These are phyloP conservation scores for Phlegmacium glaucopus DNA, from an alignment of 768 basidiomycete species.

Conservation along the genomic window DNA sequence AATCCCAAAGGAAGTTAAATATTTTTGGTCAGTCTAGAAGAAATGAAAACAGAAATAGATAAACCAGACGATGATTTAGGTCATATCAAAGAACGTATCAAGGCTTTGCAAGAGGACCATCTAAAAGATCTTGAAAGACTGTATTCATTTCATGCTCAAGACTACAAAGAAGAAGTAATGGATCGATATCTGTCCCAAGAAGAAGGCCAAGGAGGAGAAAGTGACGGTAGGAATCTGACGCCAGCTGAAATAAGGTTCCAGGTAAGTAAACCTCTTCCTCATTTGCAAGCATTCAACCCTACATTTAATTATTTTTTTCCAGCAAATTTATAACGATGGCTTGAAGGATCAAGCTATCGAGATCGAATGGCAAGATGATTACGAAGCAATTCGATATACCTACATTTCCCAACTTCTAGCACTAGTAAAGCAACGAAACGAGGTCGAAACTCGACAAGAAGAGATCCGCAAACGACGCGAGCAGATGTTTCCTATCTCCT, in stretches of 20 bases:
- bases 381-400: conserved; percentile 26
- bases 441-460: conserved; percentile 19
- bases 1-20: not conserved
- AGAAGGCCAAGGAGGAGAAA: conserved; percentile 11
- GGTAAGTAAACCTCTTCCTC: not conserved
- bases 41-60: conserved; percentile 32
- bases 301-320: not conserved
- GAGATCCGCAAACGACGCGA: conserved; percentile 21
- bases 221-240: not conserved
- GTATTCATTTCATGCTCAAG: conserved; percentile 31
- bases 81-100: conserved; percentile 24
- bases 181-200: conserved; percentile 32
- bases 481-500: conserved; percentile 29
- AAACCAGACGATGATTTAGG: conserved; percentile 21
- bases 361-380: conserved; percentile 26
- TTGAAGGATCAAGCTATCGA: not conserved
- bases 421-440: conserved; percentile 14
- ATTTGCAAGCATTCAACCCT: not conserved
- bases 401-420: conserved; percentile 24
- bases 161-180: conserved; percentile 31
- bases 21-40: conserved; percentile 26
- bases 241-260: not conserved
- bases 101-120: conserved; percentile 26
- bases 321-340: conserved; percentile 1
- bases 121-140: conserved; percentile 33